phyloP scores from a whole-genome alignment of 2,329 filamentous ascomycete genomes.

The Penicillium digitatum region DNA sequence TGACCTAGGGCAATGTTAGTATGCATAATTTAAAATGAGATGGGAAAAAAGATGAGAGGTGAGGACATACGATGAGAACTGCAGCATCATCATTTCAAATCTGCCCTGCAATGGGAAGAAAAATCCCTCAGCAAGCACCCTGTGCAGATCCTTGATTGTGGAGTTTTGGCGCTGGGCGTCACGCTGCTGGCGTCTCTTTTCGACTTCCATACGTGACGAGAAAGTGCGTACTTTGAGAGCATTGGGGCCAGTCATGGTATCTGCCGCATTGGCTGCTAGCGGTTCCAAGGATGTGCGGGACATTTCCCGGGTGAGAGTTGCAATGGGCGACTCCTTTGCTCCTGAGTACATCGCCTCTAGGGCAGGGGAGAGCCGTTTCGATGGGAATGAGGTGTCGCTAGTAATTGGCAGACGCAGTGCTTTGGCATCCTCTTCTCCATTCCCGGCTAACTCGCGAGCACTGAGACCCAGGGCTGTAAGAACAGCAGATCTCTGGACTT shows the following conservation, averaged over 20 bases:
- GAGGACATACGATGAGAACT: constrained; percentile 50
- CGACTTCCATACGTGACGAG: constrained; percentile 68
- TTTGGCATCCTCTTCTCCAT: constrained; percentile 54
- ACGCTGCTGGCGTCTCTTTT: constrained; percentile 50
- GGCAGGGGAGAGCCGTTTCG: constrained; percentile 69
- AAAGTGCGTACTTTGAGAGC: constrained; percentile 87
- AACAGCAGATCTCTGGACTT: constrained; percentile 76
- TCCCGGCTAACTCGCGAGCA: constrained; percentile 78
- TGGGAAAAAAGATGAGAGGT: not conserved
- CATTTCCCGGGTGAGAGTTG: constrained; percentile 64
- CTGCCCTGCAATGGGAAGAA: constrained; percentile 82
- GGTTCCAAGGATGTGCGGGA: constrained; percentile 73
- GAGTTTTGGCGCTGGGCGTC: constrained; percentile 50
- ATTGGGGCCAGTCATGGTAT: constrained; percentile 72
- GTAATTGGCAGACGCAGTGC: constrained; percentile 30
- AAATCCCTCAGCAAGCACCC: constrained; percentile 69
- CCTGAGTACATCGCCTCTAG: constrained; percentile 67
- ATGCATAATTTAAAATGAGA: not conserved
- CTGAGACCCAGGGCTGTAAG: constrained; percentile 78
- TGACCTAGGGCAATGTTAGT: constrained; percentile 25
- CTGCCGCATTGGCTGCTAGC: constrained; percentile 74
- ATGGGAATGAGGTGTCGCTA: constrained; percentile 62
- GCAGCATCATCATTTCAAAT: constrained; percentile 63
- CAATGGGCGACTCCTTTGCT: constrained; percentile 53
- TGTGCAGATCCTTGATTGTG: constrained; percentile 73